Conservation (phyloP, 148 eudicot genomes). For the Cornus florida region DNA sequence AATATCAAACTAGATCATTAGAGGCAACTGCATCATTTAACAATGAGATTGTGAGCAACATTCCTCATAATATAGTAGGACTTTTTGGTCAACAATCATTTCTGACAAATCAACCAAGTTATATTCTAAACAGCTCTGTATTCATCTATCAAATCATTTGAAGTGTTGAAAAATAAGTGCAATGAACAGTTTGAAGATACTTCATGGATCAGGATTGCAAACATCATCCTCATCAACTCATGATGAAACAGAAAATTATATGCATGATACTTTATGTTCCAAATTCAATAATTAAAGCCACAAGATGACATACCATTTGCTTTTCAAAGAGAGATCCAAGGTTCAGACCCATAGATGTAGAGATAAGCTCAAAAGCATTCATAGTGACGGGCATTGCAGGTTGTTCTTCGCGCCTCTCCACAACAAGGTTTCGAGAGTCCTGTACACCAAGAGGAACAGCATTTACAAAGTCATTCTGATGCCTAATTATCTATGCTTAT, state of each 20-base stretch:
- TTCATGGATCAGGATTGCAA: background rate
- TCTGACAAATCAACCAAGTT: background rate
- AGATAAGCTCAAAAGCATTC: slow-evolving; percentile 95
- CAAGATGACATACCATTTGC: slow-evolving; percentile 58
- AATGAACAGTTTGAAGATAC: background rate
- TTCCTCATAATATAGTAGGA: background rate
- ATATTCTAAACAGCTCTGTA: background rate
- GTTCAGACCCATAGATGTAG: slow-evolving; percentile 91
- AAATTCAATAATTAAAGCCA: background rate
- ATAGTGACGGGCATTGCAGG: slow-evolving; percentile 54
- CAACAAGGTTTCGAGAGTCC: slow-evolving; percentile 67
- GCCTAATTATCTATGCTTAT: background rate
- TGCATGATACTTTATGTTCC: background rate
- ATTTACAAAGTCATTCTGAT: background rate
- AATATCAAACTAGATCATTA: too few relatives aligned
- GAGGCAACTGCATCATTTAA: too few relatives aligned
- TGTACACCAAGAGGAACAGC: slow-evolving; percentile 19
- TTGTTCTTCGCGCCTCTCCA: slow-evolving; percentile 69
- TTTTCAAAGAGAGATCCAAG: slow-evolving; percentile 77
- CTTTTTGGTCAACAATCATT: background rate
- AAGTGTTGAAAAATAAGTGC: background rate
- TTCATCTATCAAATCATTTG: too few relatives aligned
- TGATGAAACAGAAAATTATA: background rate
- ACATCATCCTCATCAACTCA: background rate
- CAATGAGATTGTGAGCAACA: background rate